Evolutionary conservation across 139 green algal genomes (phyloP).

Genomic region (Mychonastes homosphaera): DNA sequence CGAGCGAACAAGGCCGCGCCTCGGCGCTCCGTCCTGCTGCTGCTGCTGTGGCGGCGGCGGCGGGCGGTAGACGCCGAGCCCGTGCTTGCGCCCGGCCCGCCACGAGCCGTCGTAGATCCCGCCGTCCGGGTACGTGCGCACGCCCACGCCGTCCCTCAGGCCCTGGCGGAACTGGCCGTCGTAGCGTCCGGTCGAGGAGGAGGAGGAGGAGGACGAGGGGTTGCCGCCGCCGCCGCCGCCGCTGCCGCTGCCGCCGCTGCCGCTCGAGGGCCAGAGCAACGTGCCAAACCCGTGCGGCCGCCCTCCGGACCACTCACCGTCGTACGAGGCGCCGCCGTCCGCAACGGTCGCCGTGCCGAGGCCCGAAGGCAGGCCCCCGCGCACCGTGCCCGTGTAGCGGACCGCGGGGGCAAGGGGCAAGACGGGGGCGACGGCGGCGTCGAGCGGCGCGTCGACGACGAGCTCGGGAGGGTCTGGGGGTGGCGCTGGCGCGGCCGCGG

Average conservation of each 20-base stretch:
- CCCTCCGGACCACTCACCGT: conserved; percentile 77
- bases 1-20: too few species aligned
- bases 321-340: conserved; percentile 75
- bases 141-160: conserved; percentile 53
- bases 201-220: too few species aligned
- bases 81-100: conserved; percentile 67
- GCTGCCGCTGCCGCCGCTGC: conserved; percentile 54
- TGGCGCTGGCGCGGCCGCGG: too few species aligned
- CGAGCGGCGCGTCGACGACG: too few species aligned
- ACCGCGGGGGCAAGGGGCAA: too few species aligned
- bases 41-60: conserved; percentile 14
- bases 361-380: conserved; percentile 31
- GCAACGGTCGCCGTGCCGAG: conserved; percentile 45
- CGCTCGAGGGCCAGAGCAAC: conserved; percentile 76
- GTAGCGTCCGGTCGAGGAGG: too few species aligned
- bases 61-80: conserved; percentile 57
- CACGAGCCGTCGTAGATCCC: conserved; percentile 79
- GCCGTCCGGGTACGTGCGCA: conserved; percentile 76
- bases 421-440: too few species aligned
- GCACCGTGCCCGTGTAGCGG: conserved; percentile 39
- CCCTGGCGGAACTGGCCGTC: neutral
- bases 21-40: conserved; percentile 1
- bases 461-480: too few species aligned
- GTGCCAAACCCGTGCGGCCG: conserved; percentile 84
- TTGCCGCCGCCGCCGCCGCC: too few species aligned